phyloP scores from a whole-genome alignment of 371 early-diverging fungal species.

The Rhizopus arrhizus region DNA sequence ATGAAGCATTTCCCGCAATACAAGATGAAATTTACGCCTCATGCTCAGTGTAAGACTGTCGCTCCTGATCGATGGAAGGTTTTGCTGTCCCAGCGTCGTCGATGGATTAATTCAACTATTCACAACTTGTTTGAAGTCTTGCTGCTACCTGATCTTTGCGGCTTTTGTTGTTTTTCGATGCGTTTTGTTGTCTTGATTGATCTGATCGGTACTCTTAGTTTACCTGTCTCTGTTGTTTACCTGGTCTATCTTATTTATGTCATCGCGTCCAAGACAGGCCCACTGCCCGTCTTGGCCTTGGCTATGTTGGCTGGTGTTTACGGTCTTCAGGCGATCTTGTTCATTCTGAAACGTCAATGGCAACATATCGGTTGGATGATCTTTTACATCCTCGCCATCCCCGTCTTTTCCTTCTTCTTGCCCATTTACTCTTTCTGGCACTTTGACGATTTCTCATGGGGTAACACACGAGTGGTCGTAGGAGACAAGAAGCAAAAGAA shows the following conservation, averaged over 20 bases:
- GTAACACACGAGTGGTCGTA: constrained; percentile 82
- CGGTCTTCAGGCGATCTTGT: constrained; percentile 84
- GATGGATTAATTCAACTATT: constrained; percentile 99
- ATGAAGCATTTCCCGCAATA: constrained; percentile 97
- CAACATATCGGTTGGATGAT: constrained; percentile 98
- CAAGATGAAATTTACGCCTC: constrained; percentile 96
- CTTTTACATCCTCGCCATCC: constrained; percentile 85
- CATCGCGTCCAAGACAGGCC: constrained; percentile 53
- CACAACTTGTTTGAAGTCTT: constrained; percentile 95
- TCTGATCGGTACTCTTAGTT: constrained; percentile 88
- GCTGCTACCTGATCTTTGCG: constrained; percentile 86
- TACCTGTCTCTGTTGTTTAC: constrained; percentile 93
- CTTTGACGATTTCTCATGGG: constrained; percentile 94
- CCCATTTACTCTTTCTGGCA: constrained; percentile 88
- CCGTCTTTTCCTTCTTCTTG: constrained; percentile 81
- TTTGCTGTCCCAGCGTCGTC: constrained; percentile 83
- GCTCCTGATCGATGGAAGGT: constrained; percentile 96
- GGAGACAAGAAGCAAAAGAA: constrained; percentile 75
- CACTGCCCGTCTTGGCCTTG: constrained; percentile 60
- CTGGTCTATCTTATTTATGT: constrained; percentile 76
- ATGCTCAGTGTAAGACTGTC: constrained; percentile 96
- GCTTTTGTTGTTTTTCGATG: constrained; percentile 96
- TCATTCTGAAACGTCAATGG: constrained; percentile 86
- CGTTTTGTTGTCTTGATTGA: constrained; percentile 92
- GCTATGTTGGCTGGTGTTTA: constrained; percentile 74